A percentile compares a stretch with the other conserved stretches of the same genome.
Conservation (phyloP, 2,329 filamentous ascomycete genomes). For the Pseudogymnoascus sp. region DNA sequence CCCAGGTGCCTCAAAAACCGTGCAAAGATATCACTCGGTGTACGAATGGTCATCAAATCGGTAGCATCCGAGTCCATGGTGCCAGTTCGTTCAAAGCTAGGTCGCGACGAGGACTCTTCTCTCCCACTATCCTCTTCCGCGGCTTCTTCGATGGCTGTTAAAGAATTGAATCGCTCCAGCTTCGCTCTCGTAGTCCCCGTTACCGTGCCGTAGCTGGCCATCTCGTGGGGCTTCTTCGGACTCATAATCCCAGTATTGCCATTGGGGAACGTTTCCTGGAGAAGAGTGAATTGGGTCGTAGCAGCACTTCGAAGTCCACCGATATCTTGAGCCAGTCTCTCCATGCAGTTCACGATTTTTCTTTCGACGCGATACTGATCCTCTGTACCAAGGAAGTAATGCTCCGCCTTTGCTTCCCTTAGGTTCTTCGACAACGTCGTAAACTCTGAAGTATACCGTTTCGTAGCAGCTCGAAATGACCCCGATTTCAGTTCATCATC, state of each 20-base stretch:
- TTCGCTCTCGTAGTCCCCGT: constrained; percentile 31
- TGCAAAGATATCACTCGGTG: constrained; percentile 79
- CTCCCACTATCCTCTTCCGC: constrained; percentile 48
- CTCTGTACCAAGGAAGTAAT: constrained; percentile 74
- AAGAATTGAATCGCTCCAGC: constrained; percentile 37
- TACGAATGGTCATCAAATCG: constrained; percentile 27
- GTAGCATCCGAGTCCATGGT: constrained; percentile 1
- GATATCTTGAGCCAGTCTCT: constrained; percentile 77
- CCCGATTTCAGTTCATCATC: constrained; percentile 67
- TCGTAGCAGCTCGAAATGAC: constrained; percentile 54
- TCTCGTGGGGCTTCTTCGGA: neutral
- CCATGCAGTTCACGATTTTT: constrained; percentile 73
- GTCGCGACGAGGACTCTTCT: constrained; percentile 30
- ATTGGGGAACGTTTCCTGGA: constrained; percentile 51
- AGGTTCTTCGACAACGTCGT: constrained; percentile 66
- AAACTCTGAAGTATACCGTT: constrained; percentile 59
- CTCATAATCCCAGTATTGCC: neutral
- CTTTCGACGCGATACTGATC: constrained; percentile 71
- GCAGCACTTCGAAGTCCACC: constrained; percentile 86
- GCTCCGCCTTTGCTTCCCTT: constrained; percentile 80
- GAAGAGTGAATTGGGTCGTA: constrained; percentile 76
- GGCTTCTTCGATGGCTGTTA: constrained; percentile 56
- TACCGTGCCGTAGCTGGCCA: neutral
- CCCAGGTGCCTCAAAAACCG: constrained; percentile 83
- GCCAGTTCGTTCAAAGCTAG: constrained; percentile 1